A percentile compares a stretch with the other conserved stretches of the same genome.
phyloP scores from a whole-genome alignment of 257 asterid species.

The Salvia miltiorrhiza region DNA sequence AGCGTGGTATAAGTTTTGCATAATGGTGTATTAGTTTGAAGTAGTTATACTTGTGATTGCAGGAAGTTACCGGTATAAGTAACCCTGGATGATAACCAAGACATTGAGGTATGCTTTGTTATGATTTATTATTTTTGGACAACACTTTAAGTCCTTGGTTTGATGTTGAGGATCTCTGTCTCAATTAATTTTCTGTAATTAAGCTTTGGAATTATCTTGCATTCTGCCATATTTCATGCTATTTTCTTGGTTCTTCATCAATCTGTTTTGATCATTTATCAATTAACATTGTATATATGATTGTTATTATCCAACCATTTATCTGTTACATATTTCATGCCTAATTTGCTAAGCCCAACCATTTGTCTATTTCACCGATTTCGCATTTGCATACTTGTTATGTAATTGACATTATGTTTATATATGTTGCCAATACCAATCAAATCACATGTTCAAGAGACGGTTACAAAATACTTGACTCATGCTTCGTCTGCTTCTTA shows the following conservation, averaged over 20 bases:
- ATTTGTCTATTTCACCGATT: too few relatives aligned
- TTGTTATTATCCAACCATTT: too few relatives aligned
- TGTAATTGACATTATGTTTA: background rate
- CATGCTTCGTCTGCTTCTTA: too few relatives aligned
- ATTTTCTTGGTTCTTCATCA: too few relatives aligned
- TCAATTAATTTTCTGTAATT: conserved; percentile 5
- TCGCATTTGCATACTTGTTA: too few relatives aligned
- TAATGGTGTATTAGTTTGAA: conserved; percentile 3
- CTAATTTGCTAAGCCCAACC: too few relatives aligned
- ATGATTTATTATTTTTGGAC: background rate
- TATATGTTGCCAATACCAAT: background rate
- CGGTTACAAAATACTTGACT: conserved; percentile 11
- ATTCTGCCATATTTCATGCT: too few relatives aligned
- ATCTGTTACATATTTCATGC: too few relatives aligned
- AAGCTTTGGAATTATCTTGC: background rate
- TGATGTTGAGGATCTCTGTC: conserved; percentile 2
- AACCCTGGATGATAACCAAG: conserved; percentile 11
- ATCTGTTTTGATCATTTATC: too few relatives aligned
- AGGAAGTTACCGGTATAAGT: conserved; percentile 11
- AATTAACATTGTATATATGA: too few relatives aligned
- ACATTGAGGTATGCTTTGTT: background rate
- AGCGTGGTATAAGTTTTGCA: background rate
- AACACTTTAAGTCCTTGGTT: conserved; percentile 6
- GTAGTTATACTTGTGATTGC: background rate
- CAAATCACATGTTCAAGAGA: conserved; percentile 13